Evolutionary conservation across 106 monocot genomes (phyloP), one percentile per base, ranked within the genome.

Genomic region (Hemerocallis citrina): DNA sequence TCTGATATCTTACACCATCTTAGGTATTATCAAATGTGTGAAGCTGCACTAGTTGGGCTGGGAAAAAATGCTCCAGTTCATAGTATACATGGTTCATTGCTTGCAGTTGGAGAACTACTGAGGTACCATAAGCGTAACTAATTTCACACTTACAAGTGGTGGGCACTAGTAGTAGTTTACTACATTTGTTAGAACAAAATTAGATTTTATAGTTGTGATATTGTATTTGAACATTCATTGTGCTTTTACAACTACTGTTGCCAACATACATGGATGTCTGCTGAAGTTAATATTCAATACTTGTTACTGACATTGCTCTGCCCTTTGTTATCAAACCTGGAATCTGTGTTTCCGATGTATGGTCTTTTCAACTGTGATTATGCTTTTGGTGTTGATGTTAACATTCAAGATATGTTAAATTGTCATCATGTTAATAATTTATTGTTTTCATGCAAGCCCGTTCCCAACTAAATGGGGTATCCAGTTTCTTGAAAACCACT

Each of bases 11-110:
- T 30, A 29, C 17, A 19, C 29, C 7, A n/a, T 24, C 28, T 52
- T 60, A 85, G 85, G 85, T 85, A 85, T 61, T 85, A 85, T 41
- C 77, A 70, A 39, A 85, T 85, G 85, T 85, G 74, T 64, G 85
- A 85, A 75, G 85, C 85, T 56, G 81, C 85, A 32, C 85, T 77
- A 72, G 81, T 77, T 72, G 85, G 85, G 50, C 72, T 85, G 55
- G 85, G 85, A 44, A 85, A 81, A 61, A 81, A 77, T 75, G 77
- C 85, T 65, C 72, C 85, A 34, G 77, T 85, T 36, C 81, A 81
- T 37, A 85, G 85, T 55, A 81, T 85, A 45, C 85, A 85, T 72
- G 85, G 85, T 46, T 85, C 85, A 32, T 52, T 85, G 35, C 85
- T 85, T 77, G 80, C 85, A 39, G 77, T 85, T 68, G 85, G 85